phyloP scores from a whole-genome alignment of 1,284 basidiomycete species.

The Dichomitus squalens region DNA sequence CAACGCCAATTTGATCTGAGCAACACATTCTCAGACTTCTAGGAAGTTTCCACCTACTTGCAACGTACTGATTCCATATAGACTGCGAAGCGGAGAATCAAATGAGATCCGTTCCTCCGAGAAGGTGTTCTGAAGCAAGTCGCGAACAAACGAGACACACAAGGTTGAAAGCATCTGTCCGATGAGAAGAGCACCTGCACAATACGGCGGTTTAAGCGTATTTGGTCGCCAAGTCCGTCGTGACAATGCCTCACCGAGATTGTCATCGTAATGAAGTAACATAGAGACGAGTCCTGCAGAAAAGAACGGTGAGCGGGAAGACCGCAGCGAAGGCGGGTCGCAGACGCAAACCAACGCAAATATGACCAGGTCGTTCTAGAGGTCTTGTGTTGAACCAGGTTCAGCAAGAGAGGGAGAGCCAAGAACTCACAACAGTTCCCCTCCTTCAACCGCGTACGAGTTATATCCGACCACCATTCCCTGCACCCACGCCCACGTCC shows the following conservation, averaged over 20 bases:
- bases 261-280: slow-evolving; percentile 20
- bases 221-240: background rate
- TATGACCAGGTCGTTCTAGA: too few species aligned
- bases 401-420: background rate
- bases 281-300: background rate
- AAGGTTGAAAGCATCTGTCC: slow-evolving; percentile 26
- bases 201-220: background rate
- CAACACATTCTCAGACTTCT: background rate
- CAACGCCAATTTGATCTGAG: slow-evolving; percentile 1
- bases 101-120: background rate
- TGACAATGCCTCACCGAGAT: slow-evolving; percentile 15
- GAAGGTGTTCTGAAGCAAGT: background rate
- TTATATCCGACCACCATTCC: background rate
- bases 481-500: background rate
- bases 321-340: background rate
- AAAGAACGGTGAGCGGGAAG: background rate
- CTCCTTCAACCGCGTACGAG: background rate
- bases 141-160: slow-evolving; percentile 6
- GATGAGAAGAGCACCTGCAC: slow-evolving; percentile 23
- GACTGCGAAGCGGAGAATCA: slow-evolving; percentile 1
- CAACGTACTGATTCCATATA: slow-evolving; percentile 25
- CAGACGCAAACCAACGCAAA: background rate
- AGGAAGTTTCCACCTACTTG: slow-evolving; percentile 17
- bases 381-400: background rate
- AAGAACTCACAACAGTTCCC: background rate